These are phyloP conservation scores for Cadophora sp. DNA, from an alignment of 2,329 filamentous ascomycete species.

Conservation along the genomic window DNA sequence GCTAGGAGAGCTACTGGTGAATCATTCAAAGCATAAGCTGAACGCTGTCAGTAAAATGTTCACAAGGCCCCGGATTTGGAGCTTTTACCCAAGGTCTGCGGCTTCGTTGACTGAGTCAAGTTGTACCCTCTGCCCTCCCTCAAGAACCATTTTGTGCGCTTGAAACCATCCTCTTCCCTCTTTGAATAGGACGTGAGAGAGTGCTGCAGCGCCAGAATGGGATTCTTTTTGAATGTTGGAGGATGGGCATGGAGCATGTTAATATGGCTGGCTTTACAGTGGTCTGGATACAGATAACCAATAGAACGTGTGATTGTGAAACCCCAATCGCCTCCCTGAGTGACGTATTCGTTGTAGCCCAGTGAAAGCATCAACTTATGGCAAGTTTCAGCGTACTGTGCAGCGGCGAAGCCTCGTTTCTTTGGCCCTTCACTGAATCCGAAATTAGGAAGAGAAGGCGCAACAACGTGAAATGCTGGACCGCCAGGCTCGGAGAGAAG, in stretches of 20 bases:
- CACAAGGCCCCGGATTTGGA: constrained; percentile 49
- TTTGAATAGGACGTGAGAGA: constrained; percentile 59
- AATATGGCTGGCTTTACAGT: constrained; percentile 65
- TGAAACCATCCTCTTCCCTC: constrained; percentile 53
- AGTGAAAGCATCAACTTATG: constrained; percentile 74
- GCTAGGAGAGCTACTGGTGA: constrained; percentile 61
- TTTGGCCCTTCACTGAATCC: constrained; percentile 53
- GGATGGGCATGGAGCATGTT: constrained; percentile 60
- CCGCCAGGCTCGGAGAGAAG: constrained; percentile 48
- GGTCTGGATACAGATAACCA: constrained; percentile 61
- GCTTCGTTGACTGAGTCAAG: constrained; percentile 68
- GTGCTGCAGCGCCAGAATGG: constrained; percentile 63
- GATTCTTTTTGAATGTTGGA: constrained; percentile 58
- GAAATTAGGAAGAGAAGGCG: constrained; percentile 62
- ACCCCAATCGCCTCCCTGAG: constrained; percentile 76
- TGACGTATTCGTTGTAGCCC: constrained; percentile 67
- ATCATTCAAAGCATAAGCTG: neutral
- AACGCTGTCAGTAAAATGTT: neutral
- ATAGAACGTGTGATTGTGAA: constrained; percentile 69
- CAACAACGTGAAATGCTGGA: constrained; percentile 61
- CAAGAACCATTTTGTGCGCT: constrained; percentile 63
- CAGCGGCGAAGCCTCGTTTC: constrained; percentile 61
- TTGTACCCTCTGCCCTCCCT: constrained; percentile 63
- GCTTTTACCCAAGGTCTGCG: constrained; percentile 75
- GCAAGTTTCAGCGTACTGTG: constrained; percentile 67